Percentiles rank a stretch among this genome's conserved stretches.
phyloP scores from a whole-genome alignment of 495 filamentous ascomycete genomes.

The Bacidia gigantensis region DNA sequence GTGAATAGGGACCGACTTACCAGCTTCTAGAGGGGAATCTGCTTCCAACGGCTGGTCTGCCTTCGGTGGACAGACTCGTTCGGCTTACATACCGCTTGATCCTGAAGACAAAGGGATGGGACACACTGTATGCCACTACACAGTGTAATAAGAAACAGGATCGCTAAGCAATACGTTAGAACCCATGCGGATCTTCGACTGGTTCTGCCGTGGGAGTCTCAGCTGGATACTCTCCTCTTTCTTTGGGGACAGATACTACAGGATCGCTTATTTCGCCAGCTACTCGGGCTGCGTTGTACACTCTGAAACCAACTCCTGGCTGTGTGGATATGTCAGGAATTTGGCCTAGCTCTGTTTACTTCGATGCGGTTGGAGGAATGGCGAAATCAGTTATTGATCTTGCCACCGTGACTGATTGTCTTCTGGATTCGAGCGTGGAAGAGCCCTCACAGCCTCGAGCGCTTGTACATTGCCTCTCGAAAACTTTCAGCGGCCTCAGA shows the following conservation, averaged over 20 bases:
- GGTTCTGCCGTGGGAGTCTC: slow-evolving; percentile 31
- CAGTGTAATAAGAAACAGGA: too few relatives aligned
- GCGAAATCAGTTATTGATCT: slow-evolving; percentile 22
- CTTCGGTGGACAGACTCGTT: slow-evolving; percentile 28
- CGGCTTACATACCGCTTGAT: slow-evolving; percentile 25
- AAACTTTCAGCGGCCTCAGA: slow-evolving; percentile 15
- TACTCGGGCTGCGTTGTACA: slow-evolving; percentile 27
- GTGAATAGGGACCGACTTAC: too few relatives aligned
- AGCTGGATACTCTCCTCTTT: slow-evolving; percentile 27
- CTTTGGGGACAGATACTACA: slow-evolving; percentile 31
- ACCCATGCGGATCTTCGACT: slow-evolving; percentile 32
- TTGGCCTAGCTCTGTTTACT: slow-evolving; percentile 15
- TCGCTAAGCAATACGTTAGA: slow-evolving; percentile 7
- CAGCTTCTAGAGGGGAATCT: slow-evolving; percentile 20
- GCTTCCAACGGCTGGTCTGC: slow-evolving; percentile 33
- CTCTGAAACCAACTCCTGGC: slow-evolving; percentile 21
- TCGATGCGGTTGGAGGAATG: slow-evolving; percentile 25
- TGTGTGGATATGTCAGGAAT: slow-evolving; percentile 15
- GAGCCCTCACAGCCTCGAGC: background rate
- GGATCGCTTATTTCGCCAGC: slow-evolving; percentile 30
- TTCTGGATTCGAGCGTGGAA: background rate
- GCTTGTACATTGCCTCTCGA: background rate
- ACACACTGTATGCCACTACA: slow-evolving; percentile 14
- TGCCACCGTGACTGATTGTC: slow-evolving; percentile 13
- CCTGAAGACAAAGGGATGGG: slow-evolving; percentile 17